Evolutionary conservation across 2,329 filamentous ascomycete species (phyloP).

Genomic region (Colletotrichum phormii): DNA sequence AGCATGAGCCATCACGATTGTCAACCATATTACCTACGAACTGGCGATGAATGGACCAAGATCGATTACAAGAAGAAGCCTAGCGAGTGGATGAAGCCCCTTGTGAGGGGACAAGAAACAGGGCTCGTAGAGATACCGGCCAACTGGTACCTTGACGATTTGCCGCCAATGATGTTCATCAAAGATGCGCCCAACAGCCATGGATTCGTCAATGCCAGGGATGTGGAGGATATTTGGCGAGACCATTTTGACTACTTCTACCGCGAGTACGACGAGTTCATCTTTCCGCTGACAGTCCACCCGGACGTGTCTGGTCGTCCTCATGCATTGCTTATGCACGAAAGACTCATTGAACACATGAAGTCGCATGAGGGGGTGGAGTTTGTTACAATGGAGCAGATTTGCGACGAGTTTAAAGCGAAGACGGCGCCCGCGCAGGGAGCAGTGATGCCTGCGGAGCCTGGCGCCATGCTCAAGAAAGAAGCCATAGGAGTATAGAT

Average conservation of each 20-base stretch:
- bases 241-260: slow-evolving; percentile 82
- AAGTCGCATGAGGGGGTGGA: slow-evolving; percentile 71
- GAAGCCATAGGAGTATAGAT: slow-evolving; percentile 39
- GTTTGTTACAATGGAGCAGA: slow-evolving; percentile 77
- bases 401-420: slow-evolving; percentile 79
- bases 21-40: slow-evolving; percentile 72
- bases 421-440: slow-evolving; percentile 69
- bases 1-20: slow-evolving; percentile 75
- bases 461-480: slow-evolving; percentile 65
- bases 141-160: slow-evolving; percentile 73
- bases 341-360: slow-evolving; percentile 77
- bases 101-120: slow-evolving; percentile 68
- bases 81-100: slow-evolving; percentile 74
- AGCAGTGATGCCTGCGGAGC: slow-evolving; percentile 69
- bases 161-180: slow-evolving; percentile 80
- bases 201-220: slow-evolving; percentile 67
- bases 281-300: slow-evolving; percentile 83
- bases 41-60: slow-evolving; percentile 74
- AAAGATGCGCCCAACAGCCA: slow-evolving; percentile 74
- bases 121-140: slow-evolving; percentile 76
- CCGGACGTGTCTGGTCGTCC: slow-evolving; percentile 79
- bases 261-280: slow-evolving; percentile 80
- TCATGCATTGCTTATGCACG: slow-evolving; percentile 79
- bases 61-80: slow-evolving; percentile 74
- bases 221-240: slow-evolving; percentile 73